Percentiles rank a stretch among this genome's conserved stretches.
Conservation (phyloP, 768 basidiomycete genomes). For the Termitomyces sp. region DNA sequence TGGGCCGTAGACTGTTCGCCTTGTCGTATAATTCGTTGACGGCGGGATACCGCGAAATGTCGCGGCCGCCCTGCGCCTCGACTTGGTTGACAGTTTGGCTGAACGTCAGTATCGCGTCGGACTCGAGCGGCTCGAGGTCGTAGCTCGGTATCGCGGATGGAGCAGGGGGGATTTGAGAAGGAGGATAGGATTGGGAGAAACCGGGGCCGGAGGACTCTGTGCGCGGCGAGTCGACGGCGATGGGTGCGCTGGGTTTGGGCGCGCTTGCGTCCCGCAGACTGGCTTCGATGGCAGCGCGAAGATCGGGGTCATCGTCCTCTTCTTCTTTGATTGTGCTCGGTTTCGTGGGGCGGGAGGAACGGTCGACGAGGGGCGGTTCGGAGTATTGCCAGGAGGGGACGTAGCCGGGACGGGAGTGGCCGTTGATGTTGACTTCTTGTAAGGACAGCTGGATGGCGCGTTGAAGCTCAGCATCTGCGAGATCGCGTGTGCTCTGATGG, state of each 20-base stretch:
- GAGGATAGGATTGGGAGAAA: constrained; percentile 42
- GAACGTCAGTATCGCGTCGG: constrained; percentile 85
- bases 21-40: constrained; percentile 83
- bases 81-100: constrained; percentile 86
- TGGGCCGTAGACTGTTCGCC: constrained; percentile 72
- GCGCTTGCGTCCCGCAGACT: constrained; percentile 82
- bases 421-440: constrained; percentile 59
- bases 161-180: constrained; percentile 35
- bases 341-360: constrained; percentile 34
- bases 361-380: constrained; percentile 67
- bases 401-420: constrained; percentile 55
- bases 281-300: constrained; percentile 92
- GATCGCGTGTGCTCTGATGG: constrained; percentile 52
- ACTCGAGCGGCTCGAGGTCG: constrained; percentile 78
- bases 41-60: constrained; percentile 77
- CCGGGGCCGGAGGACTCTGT: constrained; percentile 34
- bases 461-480: constrained; percentile 84
- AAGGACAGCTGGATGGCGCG: constrained; percentile 90
- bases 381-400: constrained; percentile 62
- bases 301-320: constrained; percentile 90
- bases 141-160: constrained; percentile 62
- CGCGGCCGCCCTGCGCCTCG: constrained; percentile 68
- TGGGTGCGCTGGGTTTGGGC: constrained; percentile 74
- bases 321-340: constrained; percentile 39
- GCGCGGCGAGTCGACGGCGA: constrained; percentile 47